phyloP scores from a whole-genome alignment of 192 early-diverging fungal genomes.

The Haplosporangium gracile region DNA sequence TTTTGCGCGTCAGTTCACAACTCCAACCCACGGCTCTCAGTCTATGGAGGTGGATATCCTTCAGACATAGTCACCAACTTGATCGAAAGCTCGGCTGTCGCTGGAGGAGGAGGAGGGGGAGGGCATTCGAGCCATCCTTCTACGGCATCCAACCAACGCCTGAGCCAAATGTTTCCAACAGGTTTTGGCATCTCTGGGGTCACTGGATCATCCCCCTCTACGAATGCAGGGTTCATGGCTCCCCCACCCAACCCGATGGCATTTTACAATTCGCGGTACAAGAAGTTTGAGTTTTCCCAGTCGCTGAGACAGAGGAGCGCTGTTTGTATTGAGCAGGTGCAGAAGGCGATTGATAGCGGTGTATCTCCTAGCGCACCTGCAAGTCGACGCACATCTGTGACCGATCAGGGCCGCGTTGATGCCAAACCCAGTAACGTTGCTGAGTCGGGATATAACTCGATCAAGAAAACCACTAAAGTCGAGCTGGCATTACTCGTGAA shows the following conservation, averaged over 20 bases:
- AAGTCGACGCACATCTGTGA: constrained; percentile 21
- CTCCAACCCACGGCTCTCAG: constrained; percentile 46
- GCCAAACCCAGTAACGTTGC: neutral
- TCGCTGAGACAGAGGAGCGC: constrained; percentile 47
- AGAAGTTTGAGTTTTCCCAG: constrained; percentile 59
- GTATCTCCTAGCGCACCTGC: neutral
- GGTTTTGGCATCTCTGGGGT: neutral
- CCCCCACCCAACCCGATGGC: constrained; percentile 24
- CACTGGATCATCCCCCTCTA: constrained; percentile 1
- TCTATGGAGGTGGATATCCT: constrained; percentile 47
- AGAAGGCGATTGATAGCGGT: constrained; percentile 20
- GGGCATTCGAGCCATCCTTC: constrained; percentile 33
- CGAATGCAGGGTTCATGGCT: neutral
- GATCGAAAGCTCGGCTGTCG: constrained; percentile 23
- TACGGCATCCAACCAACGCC: constrained; percentile 28
- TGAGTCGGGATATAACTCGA: neutral
- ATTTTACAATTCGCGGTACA: constrained; percentile 55
- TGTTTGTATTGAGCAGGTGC: constrained; percentile 50
- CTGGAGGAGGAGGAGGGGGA: neutral
- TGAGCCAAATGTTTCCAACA: constrained; percentile 36
- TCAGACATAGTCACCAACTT: constrained; percentile 44
- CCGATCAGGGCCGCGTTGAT: neutral
- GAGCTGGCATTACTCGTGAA: neutral
- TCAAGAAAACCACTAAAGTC: neutral
- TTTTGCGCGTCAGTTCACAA: constrained; percentile 8